These are phyloP conservation scores for Gleditsia sinensis DNA, from an alignment of 306 rosid species.

Conservation along the genomic window DNA sequence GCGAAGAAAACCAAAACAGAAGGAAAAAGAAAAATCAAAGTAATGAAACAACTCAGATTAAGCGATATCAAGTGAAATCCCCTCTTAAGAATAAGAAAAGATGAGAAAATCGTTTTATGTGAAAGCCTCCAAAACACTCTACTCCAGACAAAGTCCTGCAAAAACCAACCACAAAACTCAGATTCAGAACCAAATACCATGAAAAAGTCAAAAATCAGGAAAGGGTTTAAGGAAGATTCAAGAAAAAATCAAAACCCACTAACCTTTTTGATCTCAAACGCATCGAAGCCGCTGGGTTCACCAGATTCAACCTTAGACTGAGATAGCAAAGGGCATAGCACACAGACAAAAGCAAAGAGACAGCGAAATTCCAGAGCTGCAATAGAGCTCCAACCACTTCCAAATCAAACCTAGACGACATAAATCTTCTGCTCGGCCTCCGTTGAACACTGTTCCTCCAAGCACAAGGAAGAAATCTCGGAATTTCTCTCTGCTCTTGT, in stretches of 20 bases:
- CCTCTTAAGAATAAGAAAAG: slow-evolving; percentile 71
- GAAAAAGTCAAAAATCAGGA: neutral
- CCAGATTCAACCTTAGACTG: slow-evolving; percentile 44
- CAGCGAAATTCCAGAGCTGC: slow-evolving; percentile 54
- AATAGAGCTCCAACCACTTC: slow-evolving; percentile 66
- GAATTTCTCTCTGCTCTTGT: slow-evolving; percentile 1
- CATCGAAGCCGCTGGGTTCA: slow-evolving; percentile 62
- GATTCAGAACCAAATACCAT: neutral
- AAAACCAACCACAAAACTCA: neutral
- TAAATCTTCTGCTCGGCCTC: slow-evolving; percentile 49
- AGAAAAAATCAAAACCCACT: neutral
- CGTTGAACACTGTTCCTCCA: slow-evolving; percentile 19
- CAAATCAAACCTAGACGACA: slow-evolving; percentile 75
- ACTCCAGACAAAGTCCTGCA: slow-evolving; percentile 73
- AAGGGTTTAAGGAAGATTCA: neutral
- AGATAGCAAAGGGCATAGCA: slow-evolving; percentile 30
- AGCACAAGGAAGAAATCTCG: neutral
- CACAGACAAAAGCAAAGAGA: neutral
- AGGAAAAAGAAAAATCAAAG: neutral
- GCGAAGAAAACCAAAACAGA: neutral
- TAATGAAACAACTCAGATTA: neutral
- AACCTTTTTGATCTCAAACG: slow-evolving; percentile 72
- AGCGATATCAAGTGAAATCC: slow-evolving; percentile 54
- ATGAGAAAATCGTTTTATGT: slow-evolving; percentile 45
- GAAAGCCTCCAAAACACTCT: slow-evolving; percentile 55